A percentile compares a stretch with the other conserved stretches of the same genome.
phyloP scores from a whole-genome alignment of 1,139 yeast genomes.

The Geotrichum klebahnii region DNA sequence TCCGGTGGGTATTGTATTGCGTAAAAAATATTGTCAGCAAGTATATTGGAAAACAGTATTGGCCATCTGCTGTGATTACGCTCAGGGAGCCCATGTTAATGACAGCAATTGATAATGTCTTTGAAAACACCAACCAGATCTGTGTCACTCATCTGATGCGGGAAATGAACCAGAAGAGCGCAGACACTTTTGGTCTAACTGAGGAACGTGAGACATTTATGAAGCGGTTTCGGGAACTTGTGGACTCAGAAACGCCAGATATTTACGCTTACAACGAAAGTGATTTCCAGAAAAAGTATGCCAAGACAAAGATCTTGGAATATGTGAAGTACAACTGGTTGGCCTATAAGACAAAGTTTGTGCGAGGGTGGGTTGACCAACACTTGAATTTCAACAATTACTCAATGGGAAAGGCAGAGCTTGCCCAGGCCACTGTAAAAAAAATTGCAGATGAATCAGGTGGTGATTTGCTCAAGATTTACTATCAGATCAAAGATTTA shows the following conservation, averaged over 20 bases:
- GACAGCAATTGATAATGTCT: conserved; percentile 19
- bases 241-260: conserved; percentile 23
- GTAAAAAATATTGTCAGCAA: conserved; percentile 18
- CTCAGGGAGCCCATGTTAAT: conserved; percentile 18
- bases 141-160: conserved; percentile 22
- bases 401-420: conserved; percentile 22
- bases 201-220: conserved; percentile 16
- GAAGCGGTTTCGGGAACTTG: conserved; percentile 18
- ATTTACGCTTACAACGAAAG: conserved; percentile 21
- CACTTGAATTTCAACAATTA: conserved; percentile 23
- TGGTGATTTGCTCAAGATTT: conserved; percentile 20
- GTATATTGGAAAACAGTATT: conserved; percentile 16
- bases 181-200: neutral
- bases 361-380: conserved; percentile 23
- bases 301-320: conserved; percentile 14
- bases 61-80: conserved; percentile 21
- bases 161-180: conserved; percentile 17
- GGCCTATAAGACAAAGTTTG: conserved; percentile 21
- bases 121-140: conserved; percentile 20
- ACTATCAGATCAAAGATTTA: conserved; percentile 11
- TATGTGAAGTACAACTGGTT: conserved; percentile 21
- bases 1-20: conserved; percentile 20
- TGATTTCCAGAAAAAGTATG: conserved; percentile 17
- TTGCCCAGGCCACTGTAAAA: conserved; percentile 19
- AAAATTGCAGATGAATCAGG: conserved; percentile 13